Conservation (phyloP, 768 basidiomycete species). For the Leccinum fibrillosum region DNA sequence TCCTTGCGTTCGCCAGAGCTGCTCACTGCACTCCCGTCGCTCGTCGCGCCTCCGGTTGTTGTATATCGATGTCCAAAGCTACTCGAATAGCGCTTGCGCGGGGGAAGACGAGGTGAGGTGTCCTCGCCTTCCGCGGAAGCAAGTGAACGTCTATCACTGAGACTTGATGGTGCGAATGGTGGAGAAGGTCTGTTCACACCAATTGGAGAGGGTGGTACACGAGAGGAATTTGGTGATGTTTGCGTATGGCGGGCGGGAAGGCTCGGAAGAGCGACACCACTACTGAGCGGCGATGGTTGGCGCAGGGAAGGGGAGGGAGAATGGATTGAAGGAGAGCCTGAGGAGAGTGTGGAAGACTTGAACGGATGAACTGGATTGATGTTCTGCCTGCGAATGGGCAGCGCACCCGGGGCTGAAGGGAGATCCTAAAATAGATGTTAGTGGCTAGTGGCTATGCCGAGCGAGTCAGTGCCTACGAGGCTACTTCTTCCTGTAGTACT, state of each 20-base stretch:
- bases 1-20: slow-evolving; percentile 19
- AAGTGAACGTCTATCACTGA: slow-evolving; percentile 42
- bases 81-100: slow-evolving; percentile 69
- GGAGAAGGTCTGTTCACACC: slow-evolving; percentile 35
- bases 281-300: slow-evolving; percentile 43
- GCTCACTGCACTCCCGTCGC: slow-evolving; percentile 31
- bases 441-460: slow-evolving; percentile 1
- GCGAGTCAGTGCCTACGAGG: slow-evolving; percentile 11
- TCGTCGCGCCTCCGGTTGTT: slow-evolving; percentile 39
- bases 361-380: slow-evolving; percentile 45
- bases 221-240: slow-evolving; percentile 41
- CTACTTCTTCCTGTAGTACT: slow-evolving; percentile 36
- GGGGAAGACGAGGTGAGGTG: slow-evolving; percentile 22
- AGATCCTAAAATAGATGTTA: slow-evolving; percentile 30
- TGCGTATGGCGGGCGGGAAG: slow-evolving; percentile 36
- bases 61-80: slow-evolving; percentile 74
- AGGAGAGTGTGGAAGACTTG: slow-evolving; percentile 49
- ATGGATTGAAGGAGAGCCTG: slow-evolving; percentile 47
- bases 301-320: slow-evolving; percentile 47
- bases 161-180: slow-evolving; percentile 40
- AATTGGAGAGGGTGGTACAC: slow-evolving; percentile 39
- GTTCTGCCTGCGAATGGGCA: slow-evolving; percentile 44
- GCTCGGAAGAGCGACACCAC: slow-evolving; percentile 28
- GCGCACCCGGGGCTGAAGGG: slow-evolving; percentile 36
- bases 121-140: slow-evolving; percentile 36